Evolutionary conservation across 2,329 filamentous ascomycete species (phyloP).

Genomic region (Passalora sequoiae): DNA sequence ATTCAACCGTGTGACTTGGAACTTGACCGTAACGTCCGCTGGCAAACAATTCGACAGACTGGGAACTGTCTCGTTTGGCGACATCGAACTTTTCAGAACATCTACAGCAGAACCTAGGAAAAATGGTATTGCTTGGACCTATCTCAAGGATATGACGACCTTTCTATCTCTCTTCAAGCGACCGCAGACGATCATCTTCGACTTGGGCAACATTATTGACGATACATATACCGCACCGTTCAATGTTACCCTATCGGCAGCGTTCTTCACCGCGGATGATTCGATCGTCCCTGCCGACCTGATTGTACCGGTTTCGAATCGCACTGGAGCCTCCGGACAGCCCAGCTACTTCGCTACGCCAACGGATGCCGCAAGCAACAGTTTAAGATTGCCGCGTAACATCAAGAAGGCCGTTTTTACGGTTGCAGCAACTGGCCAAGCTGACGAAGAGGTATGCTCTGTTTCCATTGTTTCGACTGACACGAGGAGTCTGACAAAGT

Average conservation of each 20-base stretch:
- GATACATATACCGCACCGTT: constrained; percentile 66
- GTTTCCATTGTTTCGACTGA: not conserved
- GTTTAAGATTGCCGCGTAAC: constrained; percentile 61
- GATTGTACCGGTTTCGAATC: constrained; percentile 61
- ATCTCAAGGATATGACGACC: constrained; percentile 71
- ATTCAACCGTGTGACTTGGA: constrained; percentile 71
- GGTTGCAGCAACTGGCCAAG: constrained; percentile 72
- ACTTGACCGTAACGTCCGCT: constrained; percentile 65
- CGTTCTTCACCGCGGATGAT: constrained; percentile 56
- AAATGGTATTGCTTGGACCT: constrained; percentile 68
- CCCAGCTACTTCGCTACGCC: constrained; percentile 67
- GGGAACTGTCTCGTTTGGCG: constrained; percentile 68
- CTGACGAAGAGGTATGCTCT: constrained; percentile 55
- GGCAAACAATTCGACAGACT: constrained; percentile 74
- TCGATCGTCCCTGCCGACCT: constrained; percentile 50
- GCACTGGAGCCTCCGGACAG: constrained; percentile 45
- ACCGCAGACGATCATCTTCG: constrained; percentile 71
- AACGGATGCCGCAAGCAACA: constrained; percentile 54
- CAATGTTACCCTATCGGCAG: constrained; percentile 69
- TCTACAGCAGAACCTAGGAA: constrained; percentile 73
- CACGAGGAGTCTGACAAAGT: not conserved
- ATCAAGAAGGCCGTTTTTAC: constrained; percentile 66
- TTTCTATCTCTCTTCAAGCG: constrained; percentile 64
- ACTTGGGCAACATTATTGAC: constrained; percentile 68
- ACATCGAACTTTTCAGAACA: constrained; percentile 76